Conservation (phyloP, 129 eudicot species). For the Lonicera japonica region DNA sequence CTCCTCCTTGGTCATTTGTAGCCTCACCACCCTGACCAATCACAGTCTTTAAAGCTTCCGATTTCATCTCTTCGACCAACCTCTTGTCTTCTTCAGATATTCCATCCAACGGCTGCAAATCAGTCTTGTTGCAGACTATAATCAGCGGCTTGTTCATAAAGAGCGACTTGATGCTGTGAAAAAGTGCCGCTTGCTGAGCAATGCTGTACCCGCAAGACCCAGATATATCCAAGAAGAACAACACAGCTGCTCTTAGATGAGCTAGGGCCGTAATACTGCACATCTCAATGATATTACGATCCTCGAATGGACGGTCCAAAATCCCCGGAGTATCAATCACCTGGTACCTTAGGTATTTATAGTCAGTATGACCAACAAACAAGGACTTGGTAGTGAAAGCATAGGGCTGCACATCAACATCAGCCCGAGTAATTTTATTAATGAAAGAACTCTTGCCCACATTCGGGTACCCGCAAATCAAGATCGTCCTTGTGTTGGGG, state of each 20-base stretch:
- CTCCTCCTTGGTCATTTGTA: conserved; percentile 42
- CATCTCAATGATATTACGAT: conserved; percentile 93
- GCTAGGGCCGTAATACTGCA: conserved; percentile 93
- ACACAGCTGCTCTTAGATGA: conserved; percentile 84
- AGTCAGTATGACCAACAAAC: conserved; percentile 92
- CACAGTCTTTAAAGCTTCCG: conserved; percentile 79
- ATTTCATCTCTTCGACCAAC: conserved; percentile 80
- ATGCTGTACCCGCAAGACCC: conserved; percentile 92
- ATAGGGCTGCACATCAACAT: conserved; percentile 93
- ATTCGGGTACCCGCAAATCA: conserved; percentile 96
- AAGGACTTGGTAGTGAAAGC: conserved; percentile 94
- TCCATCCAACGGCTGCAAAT: conserved; percentile 70
- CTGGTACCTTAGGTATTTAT: conserved; percentile 79
- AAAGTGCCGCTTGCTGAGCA: conserved; percentile 88
- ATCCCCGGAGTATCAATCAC: conserved; percentile 96
- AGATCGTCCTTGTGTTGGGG: conserved; percentile 78
- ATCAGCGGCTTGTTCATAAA: conserved; percentile 90
- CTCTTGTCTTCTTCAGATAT: conserved; percentile 78
- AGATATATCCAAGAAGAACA: conserved; percentile 83
- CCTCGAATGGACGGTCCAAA: conserved; percentile 89
- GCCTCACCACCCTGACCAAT: conserved; percentile 84
- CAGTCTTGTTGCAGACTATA: conserved; percentile 89
- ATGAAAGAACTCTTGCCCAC: conserved; percentile 94
- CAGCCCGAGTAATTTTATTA: conserved; percentile 88
- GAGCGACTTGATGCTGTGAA: conserved; percentile 81